These are phyloP conservation scores for Thermoascus crustaceus DNA, from an alignment of 2,329 filamentous ascomycete species.

Conservation along the genomic window DNA sequence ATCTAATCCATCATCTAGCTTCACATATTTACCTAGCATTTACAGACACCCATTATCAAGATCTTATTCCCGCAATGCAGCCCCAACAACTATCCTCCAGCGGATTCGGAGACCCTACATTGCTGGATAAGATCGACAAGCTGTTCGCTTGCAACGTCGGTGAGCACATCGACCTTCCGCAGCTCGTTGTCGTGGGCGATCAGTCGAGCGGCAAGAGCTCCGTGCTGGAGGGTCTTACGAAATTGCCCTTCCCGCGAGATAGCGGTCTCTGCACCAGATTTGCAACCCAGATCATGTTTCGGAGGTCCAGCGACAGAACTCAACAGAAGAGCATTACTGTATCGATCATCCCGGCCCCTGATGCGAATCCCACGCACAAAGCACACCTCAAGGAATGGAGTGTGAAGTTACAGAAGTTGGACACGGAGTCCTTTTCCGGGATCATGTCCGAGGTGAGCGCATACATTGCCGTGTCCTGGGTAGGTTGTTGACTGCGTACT, in stretches of 20 bases:
- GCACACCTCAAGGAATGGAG: slow-evolving; percentile 19
- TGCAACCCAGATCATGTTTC: slow-evolving; percentile 41
- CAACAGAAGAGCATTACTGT: slow-evolving; percentile 18
- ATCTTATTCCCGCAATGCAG: no score
- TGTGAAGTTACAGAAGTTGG: slow-evolving; percentile 12
- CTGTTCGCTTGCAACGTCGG: slow-evolving; percentile 28
- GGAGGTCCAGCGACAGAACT: slow-evolving; percentile 14
- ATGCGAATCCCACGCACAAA: slow-evolving; percentile 12
- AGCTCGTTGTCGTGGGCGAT: slow-evolving; percentile 34
- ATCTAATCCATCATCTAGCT: no score
- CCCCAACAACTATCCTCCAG: no score
- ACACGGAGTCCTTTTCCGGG: slow-evolving; percentile 12
- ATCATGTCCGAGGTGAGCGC: slow-evolving; percentile 23
- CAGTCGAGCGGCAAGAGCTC: slow-evolving; percentile 33
- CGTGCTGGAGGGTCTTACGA: slow-evolving; percentile 26
- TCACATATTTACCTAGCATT: no score
- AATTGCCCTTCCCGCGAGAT: slow-evolving; percentile 31
- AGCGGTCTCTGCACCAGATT: slow-evolving; percentile 36
- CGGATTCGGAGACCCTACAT: slow-evolving; percentile 12
- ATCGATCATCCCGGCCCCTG: slow-evolving; percentile 30
- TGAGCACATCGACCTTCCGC: slow-evolving; percentile 23
- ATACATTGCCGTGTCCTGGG: no score
- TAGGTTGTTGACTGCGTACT: no score
- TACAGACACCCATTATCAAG: no score
- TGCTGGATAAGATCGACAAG: slow-evolving; percentile 28